Evolutionary conservation across 805 yeast genomes (phyloP).

Genomic region (Brettanomyces naardenensis): DNA sequence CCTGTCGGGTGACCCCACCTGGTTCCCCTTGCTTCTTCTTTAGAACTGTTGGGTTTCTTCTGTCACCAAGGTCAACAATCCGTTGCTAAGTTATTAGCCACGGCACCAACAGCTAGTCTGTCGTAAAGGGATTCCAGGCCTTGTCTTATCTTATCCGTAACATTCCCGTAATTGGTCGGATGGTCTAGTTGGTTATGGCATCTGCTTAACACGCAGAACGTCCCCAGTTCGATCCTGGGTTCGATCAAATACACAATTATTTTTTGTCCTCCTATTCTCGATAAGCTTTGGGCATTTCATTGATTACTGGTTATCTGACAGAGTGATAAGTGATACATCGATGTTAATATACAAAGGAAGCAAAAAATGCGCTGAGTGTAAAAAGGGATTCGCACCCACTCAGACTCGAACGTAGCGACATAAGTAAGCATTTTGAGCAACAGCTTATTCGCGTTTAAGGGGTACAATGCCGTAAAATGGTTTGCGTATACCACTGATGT

Average conservation of each 20-base stretch:
- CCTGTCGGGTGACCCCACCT: too few relatives aligned
- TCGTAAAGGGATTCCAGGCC: too few relatives aligned
- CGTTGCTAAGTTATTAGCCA: too few relatives aligned
- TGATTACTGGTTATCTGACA: neutral
- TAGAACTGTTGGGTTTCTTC: too few relatives aligned
- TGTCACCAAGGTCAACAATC: too few relatives aligned
- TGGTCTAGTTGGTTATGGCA: slow-evolving; percentile 99
- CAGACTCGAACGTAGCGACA: too few relatives aligned
- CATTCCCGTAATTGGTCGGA: slow-evolving; percentile 49
- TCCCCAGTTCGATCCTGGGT: slow-evolving; percentile 99
- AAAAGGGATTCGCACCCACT: neutral
- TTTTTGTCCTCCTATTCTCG: too few relatives aligned
- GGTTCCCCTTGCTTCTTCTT: too few relatives aligned
- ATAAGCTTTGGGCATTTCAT: too few relatives aligned
- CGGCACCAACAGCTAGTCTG: too few relatives aligned
- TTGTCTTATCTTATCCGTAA: too few relatives aligned
- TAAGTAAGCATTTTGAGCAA: neutral
- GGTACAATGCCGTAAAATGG: slow-evolving; percentile 2
- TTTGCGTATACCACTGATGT: neutral
- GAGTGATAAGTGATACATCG: neutral
- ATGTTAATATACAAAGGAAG: slow-evolving; percentile 1
- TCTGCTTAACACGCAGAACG: slow-evolving; percentile 99
- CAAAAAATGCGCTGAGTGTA: neutral
- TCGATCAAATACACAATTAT: slow-evolving; percentile 52
- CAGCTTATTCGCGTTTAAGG: neutral